These are phyloP conservation scores for Globisporangium acanthophoron DNA, from an alignment of 352 stramenopile species.

Conservation along the genomic window DNA sequence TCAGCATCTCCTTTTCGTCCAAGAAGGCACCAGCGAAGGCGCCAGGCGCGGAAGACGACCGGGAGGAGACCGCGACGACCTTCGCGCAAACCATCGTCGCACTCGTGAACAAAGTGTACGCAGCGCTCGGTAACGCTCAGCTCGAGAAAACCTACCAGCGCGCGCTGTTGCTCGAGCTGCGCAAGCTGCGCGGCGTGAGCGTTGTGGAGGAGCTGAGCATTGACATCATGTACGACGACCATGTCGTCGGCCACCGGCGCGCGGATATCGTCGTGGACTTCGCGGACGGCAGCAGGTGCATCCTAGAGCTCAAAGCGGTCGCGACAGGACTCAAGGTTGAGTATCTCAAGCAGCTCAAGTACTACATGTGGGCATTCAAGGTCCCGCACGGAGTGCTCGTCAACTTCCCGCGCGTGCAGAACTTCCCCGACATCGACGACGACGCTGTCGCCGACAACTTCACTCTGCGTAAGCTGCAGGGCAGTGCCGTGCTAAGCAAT, in stretches of 20 bases:
- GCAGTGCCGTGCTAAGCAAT: neutral
- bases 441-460: neutral
- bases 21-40: neutral
- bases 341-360: conserved; percentile 31
- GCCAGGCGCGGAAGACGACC: neutral
- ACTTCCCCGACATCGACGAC: conserved; percentile 22
- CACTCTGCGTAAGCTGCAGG: neutral
- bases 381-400: conserved; percentile 30
- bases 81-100: conserved; percentile 17
- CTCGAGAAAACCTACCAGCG: conserved; percentile 35
- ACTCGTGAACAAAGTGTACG: conserved; percentile 31
- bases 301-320: conserved; percentile 36
- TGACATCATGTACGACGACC: conserved; percentile 25
- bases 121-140: conserved; percentile 23
- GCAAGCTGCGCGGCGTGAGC: conserved; percentile 15
- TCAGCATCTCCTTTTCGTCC: conserved; percentile 1
- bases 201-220: conserved; percentile 26
- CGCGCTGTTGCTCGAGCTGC: conserved; percentile 21
- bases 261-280: conserved; percentile 28
- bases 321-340: conserved; percentile 12
- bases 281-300: conserved; percentile 17
- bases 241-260: conserved; percentile 21
- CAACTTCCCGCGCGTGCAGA: conserved; percentile 31
- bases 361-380: conserved; percentile 33
- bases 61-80: neutral